Percentiles rank a stretch among this genome's conserved stretches.
phyloP scores from a whole-genome alignment of 495 filamentous ascomycete species.

The Baudoinia panamericana region DNA sequence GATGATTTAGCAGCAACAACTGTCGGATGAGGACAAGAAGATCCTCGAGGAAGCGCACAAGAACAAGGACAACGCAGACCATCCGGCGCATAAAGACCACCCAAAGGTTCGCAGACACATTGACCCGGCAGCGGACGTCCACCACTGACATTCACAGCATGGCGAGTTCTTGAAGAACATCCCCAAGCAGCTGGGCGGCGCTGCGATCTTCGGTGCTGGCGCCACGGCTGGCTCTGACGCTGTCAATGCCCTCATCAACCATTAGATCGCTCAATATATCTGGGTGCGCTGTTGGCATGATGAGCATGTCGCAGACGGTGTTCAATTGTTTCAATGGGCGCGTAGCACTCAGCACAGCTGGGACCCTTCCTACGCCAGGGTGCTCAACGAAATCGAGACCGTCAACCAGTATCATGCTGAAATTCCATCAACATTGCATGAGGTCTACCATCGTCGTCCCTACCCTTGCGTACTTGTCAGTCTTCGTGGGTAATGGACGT shows the following conservation, averaged over 20 bases:
- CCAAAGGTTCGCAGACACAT: slow-evolving; percentile 1
- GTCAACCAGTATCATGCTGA: no score
- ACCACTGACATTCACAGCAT: not conserved
- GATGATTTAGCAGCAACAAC: slow-evolving; percentile 1
- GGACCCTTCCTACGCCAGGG: no score
- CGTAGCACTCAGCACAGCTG: no score
- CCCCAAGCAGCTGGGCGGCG: slow-evolving; percentile 26
- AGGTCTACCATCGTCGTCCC: no score
- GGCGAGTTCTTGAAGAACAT: slow-evolving; percentile 2
- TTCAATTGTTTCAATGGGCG: no score
- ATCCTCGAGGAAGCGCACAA: slow-evolving; percentile 8
- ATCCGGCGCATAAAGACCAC: slow-evolving; percentile 4
- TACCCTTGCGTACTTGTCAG: no score
- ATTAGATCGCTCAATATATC: not conserved
- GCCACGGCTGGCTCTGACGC: slow-evolving; percentile 4
- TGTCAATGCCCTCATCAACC: not conserved
- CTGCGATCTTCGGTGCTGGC: slow-evolving; percentile 22
- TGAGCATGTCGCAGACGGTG: no score
- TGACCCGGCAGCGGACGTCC: no score
- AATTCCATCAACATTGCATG: no score
- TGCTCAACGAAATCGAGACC: no score
- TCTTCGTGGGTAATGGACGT: no score
- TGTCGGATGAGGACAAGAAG: slow-evolving; percentile 7
- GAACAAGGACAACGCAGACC: slow-evolving; percentile 8
- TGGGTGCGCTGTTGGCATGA: no score